A percentile compares a stretch with the other conserved stretches of the same genome.
Conservation (phyloP, 2,329 filamentous ascomycete species). For the Trichoderma brevicompactum region DNA sequence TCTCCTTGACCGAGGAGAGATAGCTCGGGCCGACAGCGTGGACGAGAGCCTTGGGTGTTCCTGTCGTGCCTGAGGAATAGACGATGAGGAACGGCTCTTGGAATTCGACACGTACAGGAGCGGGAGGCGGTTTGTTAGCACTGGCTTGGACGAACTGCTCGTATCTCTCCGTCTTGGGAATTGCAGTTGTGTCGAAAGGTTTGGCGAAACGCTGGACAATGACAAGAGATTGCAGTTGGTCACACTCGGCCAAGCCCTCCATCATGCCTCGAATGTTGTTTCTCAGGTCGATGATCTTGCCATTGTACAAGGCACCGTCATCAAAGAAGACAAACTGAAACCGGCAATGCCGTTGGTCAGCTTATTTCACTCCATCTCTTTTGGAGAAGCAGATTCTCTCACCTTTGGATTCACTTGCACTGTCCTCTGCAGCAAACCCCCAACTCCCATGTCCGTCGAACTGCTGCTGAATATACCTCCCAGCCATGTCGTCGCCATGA, state of each 20-base stretch:
- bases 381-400: conserved; percentile 28
- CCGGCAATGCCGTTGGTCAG: conserved; percentile 10
- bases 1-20: conserved; percentile 63
- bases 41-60: conserved; percentile 83
- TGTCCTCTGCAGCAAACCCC: conserved; percentile 74
- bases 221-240: conserved; percentile 66
- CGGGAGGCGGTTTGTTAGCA: conserved; percentile 41
- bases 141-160: conserved; percentile 49
- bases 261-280: conserved; percentile 74
- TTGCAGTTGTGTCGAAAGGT: conserved; percentile 60
- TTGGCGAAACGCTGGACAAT: conserved; percentile 67
- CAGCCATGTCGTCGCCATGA: conserved; percentile 70
- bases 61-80: conserved; percentile 82
- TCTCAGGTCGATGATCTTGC: conserved; percentile 72
- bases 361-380: neutral
- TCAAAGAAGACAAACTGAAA: conserved; percentile 78
- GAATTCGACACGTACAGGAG: conserved; percentile 67
- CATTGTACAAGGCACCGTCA: conserved; percentile 79
- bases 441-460: conserved; percentile 82
- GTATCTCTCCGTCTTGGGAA: conserved; percentile 55
- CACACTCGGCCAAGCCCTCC: conserved; percentile 63
- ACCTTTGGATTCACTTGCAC: conserved; percentile 74
- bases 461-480: conserved; percentile 77
- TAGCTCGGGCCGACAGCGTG: conserved; percentile 72
- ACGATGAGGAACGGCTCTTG: conserved; percentile 77